Conservation (phyloP, 805 yeast genomes). For the Wickerhamomyces kurtzmanii region DNA sequence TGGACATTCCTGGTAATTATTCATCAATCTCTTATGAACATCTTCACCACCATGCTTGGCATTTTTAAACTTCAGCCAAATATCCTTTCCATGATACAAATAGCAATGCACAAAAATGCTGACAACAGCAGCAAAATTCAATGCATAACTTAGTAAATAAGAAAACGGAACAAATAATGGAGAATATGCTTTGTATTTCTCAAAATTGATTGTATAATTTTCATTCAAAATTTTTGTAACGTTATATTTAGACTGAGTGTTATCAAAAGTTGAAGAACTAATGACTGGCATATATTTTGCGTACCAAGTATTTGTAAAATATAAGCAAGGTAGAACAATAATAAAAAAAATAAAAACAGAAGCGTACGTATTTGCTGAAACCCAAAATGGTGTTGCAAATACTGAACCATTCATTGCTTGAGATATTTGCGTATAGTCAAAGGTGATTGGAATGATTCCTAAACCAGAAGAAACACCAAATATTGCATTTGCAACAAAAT, state of each 20-base stretch:
- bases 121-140: slow-evolving; percentile 48
- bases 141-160: slow-evolving; percentile 51
- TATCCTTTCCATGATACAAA: slow-evolving; percentile 45
- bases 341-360: slow-evolving; percentile 41
- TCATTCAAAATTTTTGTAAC: slow-evolving; percentile 36
- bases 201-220: slow-evolving; percentile 30
- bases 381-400: slow-evolving; percentile 48
- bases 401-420: slow-evolving; percentile 53
- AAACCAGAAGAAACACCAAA: slow-evolving; percentile 56
- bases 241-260: slow-evolving; percentile 38
- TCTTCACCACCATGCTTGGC: slow-evolving; percentile 31
- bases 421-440: slow-evolving; percentile 63
- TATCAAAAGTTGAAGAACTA: slow-evolving; percentile 37
- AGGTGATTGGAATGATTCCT: slow-evolving; percentile 56
- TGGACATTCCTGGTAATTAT: slow-evolving; percentile 49
- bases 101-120: slow-evolving; percentile 47
- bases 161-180: slow-evolving; percentile 54
- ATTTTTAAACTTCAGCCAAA: slow-evolving; percentile 29
- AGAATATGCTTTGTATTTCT: slow-evolving; percentile 46
- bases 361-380: slow-evolving; percentile 32
- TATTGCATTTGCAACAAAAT: slow-evolving; percentile 50
- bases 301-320: slow-evolving; percentile 47
- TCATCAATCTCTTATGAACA: slow-evolving; percentile 45
- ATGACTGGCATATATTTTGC: slow-evolving; percentile 52
- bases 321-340: slow-evolving; percentile 43